phyloP scores from a whole-genome alignment of 768 basidiomycete species.

The Trametes gibbosa region DNA sequence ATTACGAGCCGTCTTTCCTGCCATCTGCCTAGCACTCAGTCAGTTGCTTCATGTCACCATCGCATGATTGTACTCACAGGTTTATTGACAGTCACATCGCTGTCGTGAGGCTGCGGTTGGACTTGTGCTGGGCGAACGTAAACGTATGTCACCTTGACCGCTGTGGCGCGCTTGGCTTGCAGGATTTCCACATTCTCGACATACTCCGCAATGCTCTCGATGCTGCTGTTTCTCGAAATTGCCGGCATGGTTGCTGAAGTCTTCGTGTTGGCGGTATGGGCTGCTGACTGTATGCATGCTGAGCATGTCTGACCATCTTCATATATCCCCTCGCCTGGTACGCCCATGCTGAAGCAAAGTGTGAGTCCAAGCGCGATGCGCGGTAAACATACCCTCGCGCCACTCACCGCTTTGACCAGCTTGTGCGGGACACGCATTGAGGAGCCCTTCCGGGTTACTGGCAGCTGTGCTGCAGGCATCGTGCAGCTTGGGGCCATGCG shows the following conservation, averaged over 20 bases:
- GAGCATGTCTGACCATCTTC: background rate
- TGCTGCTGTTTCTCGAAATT: background rate
- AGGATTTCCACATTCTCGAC: background rate
- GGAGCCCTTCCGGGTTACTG: background rate
- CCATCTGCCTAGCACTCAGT: background rate
- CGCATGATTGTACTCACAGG: background rate
- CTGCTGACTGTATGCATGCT: background rate
- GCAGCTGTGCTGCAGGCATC: background rate
- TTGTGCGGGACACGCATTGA: background rate
- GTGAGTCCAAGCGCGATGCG: background rate
- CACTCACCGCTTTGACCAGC: background rate
- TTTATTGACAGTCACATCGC: background rate
- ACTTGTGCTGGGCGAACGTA: background rate
- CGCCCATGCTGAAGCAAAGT: background rate
- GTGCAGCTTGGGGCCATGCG: background rate
- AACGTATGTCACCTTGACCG: conserved; percentile 1
- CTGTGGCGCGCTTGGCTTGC: background rate
- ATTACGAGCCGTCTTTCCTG: background rate
- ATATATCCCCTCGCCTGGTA: background rate
- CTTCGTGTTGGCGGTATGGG: background rate
- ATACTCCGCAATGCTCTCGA: background rate
- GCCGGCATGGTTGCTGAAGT: background rate
- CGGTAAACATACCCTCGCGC: background rate
- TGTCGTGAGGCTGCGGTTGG: too few relatives aligned
- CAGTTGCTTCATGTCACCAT: background rate